phyloP scores from a whole-genome alignment of 2,329 filamentous ascomycete species.

The Neurospora crassa region DNA sequence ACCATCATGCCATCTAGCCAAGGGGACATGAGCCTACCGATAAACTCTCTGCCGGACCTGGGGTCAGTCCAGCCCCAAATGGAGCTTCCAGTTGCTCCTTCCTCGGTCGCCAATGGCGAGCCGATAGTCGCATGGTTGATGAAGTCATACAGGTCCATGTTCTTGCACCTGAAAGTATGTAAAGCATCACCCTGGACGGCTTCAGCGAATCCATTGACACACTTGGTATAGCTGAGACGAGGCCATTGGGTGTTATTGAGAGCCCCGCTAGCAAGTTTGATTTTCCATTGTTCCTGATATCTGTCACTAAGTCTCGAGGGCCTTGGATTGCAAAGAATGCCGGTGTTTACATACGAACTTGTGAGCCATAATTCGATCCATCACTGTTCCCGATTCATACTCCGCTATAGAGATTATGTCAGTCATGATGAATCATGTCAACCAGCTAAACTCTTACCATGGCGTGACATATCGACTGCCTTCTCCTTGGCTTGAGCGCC shows the following conservation, averaged over 20 bases:
- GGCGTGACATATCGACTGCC: background rate
- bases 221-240: conserved; percentile 15
- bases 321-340: background rate
- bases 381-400: background rate
- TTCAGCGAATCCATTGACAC: conserved; percentile 32
- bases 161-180: conserved; percentile 39
- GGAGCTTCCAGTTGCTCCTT: conserved; percentile 25
- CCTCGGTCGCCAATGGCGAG: conserved; percentile 18
- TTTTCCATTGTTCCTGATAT: background rate
- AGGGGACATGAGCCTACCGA: conserved; percentile 29
- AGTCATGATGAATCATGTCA: background rate
- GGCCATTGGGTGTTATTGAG: conserved; percentile 1
- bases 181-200: conserved; percentile 34
- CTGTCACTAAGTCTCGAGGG: background rate
- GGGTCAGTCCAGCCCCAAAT: conserved; percentile 39
- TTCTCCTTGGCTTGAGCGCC: background rate
- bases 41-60: conserved; percentile 36
- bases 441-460: background rate
- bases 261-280: background rate
- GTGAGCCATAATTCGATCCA: background rate
- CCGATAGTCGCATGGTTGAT: conserved; percentile 43
- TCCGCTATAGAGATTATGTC: background rate
- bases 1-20: background rate
- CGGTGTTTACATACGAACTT: background rate
- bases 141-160: conserved; percentile 47